Conservation (phyloP, 352 stramenopile genomes). For the Phytopythium montanum region DNA sequence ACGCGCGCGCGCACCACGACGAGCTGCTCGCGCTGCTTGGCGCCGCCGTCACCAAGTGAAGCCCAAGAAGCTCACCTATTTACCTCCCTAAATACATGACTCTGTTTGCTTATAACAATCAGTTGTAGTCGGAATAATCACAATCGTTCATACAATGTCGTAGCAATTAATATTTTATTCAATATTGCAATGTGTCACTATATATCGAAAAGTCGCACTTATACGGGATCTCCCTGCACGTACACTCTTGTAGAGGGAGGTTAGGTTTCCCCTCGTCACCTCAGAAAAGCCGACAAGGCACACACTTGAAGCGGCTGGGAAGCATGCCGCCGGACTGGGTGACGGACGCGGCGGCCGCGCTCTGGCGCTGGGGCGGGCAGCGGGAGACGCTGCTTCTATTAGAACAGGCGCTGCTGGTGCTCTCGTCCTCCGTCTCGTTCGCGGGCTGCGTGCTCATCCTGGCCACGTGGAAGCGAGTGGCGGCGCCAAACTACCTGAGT, state of each 20-base stretch:
- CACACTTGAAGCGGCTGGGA: background rate
- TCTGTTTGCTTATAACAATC: too few relatives aligned
- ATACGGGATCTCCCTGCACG: too few relatives aligned
- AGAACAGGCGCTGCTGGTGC: conserved; percentile 49
- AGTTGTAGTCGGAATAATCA: too few relatives aligned
- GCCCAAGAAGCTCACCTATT: background rate
- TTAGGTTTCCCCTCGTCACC: background rate
- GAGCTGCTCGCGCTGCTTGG: conserved; percentile 40
- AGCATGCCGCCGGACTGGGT: background rate
- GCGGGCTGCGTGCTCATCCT: conserved; percentile 68
- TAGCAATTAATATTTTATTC: too few relatives aligned
- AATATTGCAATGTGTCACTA: too few relatives aligned
- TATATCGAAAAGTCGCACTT: too few relatives aligned
- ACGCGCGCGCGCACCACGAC: conserved; percentile 46
- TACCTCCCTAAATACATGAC: background rate
- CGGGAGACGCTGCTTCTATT: conserved; percentile 17
- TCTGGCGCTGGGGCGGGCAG: background rate
- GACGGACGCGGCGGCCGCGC: background rate
- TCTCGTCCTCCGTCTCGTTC: conserved; percentile 54
- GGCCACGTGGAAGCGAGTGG: conserved; percentile 63
- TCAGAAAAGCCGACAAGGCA: background rate
- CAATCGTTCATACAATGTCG: too few relatives aligned
- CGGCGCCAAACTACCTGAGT: conserved; percentile 63
- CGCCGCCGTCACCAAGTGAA: background rate
- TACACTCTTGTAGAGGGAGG: background rate